A percentile compares a stretch with the other conserved stretches of the same genome.
phyloP scores from a whole-genome alignment of 176 grass and related monocot genomes.

The Oryza australiensis region DNA sequence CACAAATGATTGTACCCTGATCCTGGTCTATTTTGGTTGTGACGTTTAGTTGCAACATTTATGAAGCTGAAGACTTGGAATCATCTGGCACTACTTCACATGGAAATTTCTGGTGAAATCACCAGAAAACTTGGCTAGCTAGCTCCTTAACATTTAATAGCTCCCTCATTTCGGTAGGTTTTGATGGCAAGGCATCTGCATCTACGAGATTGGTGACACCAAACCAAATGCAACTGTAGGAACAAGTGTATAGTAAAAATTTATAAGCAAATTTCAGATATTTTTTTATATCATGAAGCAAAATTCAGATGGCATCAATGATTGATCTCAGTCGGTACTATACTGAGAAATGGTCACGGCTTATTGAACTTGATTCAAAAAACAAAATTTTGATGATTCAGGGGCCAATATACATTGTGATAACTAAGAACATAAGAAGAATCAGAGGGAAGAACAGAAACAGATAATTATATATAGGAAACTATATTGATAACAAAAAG shows the following conservation, averaged over 20 bases:
- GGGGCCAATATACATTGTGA: background rate
- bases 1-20: background rate
- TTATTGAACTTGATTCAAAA: background rate
- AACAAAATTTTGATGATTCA: background rate
- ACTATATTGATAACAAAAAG: conserved; percentile 14
- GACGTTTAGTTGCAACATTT: conserved; percentile 8
- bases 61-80: conserved; percentile 31
- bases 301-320: background rate
- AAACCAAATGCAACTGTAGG: background rate
- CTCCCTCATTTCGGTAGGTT: conserved; percentile 45
- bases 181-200: conserved; percentile 17
- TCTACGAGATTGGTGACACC: conserved; percentile 25
- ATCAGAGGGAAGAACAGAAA: background rate
- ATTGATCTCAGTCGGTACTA: background rate
- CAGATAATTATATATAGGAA: background rate
- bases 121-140: conserved; percentile 21
- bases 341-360: background rate
- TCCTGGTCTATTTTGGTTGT: background rate
- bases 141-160: conserved; percentile 31
- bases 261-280: background rate
- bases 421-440: background rate
- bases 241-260: background rate
- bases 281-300: background rate
- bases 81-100: background rate
- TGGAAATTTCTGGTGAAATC: conserved; percentile 13